phyloP scores from a whole-genome alignment of 2,329 filamentous ascomycete species.

The Zasmidium citrigriseum region DNA sequence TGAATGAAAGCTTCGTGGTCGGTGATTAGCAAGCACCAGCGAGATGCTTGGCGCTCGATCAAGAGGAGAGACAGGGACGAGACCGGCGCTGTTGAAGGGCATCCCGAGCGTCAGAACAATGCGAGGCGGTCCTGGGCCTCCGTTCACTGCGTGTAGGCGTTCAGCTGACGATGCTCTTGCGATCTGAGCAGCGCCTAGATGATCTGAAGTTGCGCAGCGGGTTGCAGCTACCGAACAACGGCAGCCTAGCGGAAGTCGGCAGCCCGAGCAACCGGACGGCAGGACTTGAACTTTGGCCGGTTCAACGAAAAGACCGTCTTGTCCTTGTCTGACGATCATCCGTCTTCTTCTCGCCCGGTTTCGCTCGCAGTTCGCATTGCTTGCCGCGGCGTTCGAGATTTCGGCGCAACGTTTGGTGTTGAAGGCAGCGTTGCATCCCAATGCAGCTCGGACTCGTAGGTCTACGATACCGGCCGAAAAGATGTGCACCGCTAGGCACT shows the following conservation, averaged over 20 bases:
- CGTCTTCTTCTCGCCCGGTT: too few species aligned
- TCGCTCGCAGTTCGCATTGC: too few species aligned
- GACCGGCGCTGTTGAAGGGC: not conserved
- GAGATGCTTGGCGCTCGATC: not conserved
- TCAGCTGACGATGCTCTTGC: not conserved
- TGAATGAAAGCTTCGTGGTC: not conserved
- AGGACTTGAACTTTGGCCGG: too few species aligned
- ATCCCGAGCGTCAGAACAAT: not conserved
- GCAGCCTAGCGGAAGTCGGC: not conserved
- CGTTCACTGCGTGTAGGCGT: not conserved
- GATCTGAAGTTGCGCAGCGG: not conserved
- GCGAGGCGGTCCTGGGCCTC: not conserved
- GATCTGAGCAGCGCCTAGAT: not conserved
- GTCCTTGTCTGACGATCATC: too few species aligned
- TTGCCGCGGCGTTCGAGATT: too few species aligned
- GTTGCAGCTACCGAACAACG: not conserved
- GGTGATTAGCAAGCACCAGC: conserved; percentile 7
- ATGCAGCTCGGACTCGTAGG: not conserved
- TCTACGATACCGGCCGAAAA: not conserved
- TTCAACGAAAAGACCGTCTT: too few species aligned
- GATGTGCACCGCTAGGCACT: not conserved
- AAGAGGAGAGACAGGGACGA: not conserved
- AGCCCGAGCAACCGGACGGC: not conserved
- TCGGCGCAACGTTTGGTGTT: not conserved
- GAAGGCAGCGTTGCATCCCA: not conserved